A percentile compares a stretch with the other conserved stretches of the same genome.
Conservation (phyloP, 345 rosid genomes). For the Abelmoschus esculentus region DNA sequence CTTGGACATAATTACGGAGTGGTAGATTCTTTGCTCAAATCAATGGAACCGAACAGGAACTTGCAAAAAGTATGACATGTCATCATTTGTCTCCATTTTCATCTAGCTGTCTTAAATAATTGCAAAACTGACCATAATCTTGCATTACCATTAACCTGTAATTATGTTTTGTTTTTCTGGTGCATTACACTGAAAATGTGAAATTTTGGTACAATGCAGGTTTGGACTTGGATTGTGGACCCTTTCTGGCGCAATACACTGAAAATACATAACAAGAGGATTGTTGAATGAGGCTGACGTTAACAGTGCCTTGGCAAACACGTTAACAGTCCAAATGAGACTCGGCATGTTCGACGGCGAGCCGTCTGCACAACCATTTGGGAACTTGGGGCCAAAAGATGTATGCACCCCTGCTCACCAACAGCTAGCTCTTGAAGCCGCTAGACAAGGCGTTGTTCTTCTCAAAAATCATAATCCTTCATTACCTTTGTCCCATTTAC, state of each 20-base stretch:
- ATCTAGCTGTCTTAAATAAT: neutral
- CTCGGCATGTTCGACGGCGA: conserved; percentile 83
- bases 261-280: conserved; percentile 37
- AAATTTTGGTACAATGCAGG: conserved; percentile 23
- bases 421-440: conserved; percentile 81
- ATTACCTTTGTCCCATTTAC: conserved; percentile 56
- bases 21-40: neutral
- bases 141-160: neutral
- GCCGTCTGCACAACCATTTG: conserved; percentile 46
- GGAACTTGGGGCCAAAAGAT: conserved; percentile 60
- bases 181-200: no score
- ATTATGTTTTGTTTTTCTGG: neutral
- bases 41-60: neutral
- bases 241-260: conserved; percentile 45
- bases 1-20: no score
- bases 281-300: conserved; percentile 47
- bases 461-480: conserved; percentile 53
- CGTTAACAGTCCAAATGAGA: conserved; percentile 78
- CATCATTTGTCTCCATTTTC: neutral
- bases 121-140: neutral
- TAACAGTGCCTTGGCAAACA: conserved; percentile 54
- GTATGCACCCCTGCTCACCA: conserved; percentile 70
- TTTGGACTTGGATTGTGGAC: conserved; percentile 87
- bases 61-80: neutral
- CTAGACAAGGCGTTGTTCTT: conserved; percentile 83